Conservation (phyloP, 1,139 yeast species). For the Kodamaea sp. region DNA sequence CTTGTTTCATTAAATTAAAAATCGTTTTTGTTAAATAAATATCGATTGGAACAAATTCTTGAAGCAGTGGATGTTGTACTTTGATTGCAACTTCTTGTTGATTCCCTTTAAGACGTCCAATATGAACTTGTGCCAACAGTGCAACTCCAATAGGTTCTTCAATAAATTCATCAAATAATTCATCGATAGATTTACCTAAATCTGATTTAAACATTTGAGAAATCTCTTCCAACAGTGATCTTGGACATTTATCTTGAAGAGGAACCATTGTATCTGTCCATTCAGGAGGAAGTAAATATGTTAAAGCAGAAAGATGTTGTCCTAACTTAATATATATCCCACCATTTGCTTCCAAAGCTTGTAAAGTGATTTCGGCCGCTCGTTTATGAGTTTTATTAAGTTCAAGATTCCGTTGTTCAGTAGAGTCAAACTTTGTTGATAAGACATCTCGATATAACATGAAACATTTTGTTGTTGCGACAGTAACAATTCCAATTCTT, state of each 20-base stretch:
- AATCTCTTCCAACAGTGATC: slow-evolving; percentile 68
- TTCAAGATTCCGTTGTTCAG: slow-evolving; percentile 51
- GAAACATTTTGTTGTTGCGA: slow-evolving; percentile 63
- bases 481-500: slow-evolving; percentile 60
- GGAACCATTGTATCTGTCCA: slow-evolving; percentile 97
- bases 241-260: slow-evolving; percentile 86
- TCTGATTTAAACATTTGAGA: slow-evolving; percentile 63
- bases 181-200: slow-evolving; percentile 59
- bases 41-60: slow-evolving; percentile 88
- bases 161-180: slow-evolving; percentile 64
- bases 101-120: slow-evolving; percentile 55
- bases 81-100: slow-evolving; percentile 88
- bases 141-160: slow-evolving; percentile 89
- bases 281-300: slow-evolving; percentile 83
- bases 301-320: slow-evolving; percentile 88
- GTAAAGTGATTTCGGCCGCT: slow-evolving; percentile 77
- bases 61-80: slow-evolving; percentile 86
- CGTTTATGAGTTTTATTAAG: slow-evolving; percentile 56
- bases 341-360: slow-evolving; percentile 80
- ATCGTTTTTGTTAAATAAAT: slow-evolving; percentile 73
- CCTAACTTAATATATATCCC: slow-evolving; percentile 94
- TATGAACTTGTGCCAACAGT: slow-evolving; percentile 92
- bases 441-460: slow-evolving; percentile 59
- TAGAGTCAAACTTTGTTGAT: slow-evolving; percentile 39
- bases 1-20: slow-evolving; percentile 66